Evolutionary conservation across 2,329 filamentous ascomycete species (phyloP).

Genomic region (Davidsoniella australis): DNA sequence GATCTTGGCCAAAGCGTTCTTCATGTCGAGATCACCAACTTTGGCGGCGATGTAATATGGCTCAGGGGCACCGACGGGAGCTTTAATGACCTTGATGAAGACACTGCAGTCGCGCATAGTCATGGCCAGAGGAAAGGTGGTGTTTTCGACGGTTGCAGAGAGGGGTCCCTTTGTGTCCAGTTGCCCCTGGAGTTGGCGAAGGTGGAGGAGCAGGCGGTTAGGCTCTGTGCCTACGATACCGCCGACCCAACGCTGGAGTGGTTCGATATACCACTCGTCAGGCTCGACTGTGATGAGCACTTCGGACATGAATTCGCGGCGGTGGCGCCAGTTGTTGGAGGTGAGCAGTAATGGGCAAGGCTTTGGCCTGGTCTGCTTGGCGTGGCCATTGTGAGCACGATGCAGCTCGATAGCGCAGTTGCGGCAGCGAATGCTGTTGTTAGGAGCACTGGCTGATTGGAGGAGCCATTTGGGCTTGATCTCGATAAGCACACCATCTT

Average conservation of each 20-base stretch:
- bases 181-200: constrained; percentile 23
- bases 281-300: constrained; percentile 10
- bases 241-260: constrained; percentile 12
- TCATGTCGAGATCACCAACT: constrained; percentile 62
- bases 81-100: constrained; percentile 39
- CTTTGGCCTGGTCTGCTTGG: constrained; percentile 28
- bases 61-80: constrained; percentile 13
- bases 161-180: constrained; percentile 30
- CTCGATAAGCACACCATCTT: constrained; percentile 36
- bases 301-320: constrained; percentile 24
- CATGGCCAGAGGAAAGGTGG: constrained; percentile 53
- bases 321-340: constrained; percentile 21
- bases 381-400: constrained; percentile 20
- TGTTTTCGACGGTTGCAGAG: constrained; percentile 22
- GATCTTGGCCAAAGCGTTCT: constrained; percentile 49
- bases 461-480: constrained; percentile 77
- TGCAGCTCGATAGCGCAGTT: constrained; percentile 46
- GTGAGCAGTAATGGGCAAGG: constrained; percentile 40
- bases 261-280: constrained; percentile 12
- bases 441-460: constrained; percentile 57
- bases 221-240: constrained; percentile 10
- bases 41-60: constrained; percentile 14
- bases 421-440: constrained; percentile 46
- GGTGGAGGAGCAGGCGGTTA: constrained; percentile 21
- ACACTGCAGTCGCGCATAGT: constrained; percentile 66